Base-by-base conservation (phyloP, 441 rosid genomes). In the Eruca vesicaria region DNA sequence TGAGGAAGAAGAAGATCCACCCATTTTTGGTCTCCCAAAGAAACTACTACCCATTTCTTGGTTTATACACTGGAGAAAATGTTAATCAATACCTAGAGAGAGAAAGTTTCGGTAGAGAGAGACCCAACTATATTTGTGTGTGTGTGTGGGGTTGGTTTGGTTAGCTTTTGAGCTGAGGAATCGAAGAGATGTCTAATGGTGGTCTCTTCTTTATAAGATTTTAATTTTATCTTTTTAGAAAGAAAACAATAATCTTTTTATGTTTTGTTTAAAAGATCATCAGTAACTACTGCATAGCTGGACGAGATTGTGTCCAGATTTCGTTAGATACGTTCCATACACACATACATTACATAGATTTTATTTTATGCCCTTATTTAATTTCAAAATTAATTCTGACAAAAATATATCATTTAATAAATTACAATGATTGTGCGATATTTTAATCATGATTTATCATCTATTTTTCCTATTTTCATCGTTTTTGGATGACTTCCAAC, bases 231-330 rank as follows among this genome's bases (percentile, higher is more conserved):
- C 6, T 77, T 15, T 8, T 77, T 9, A 9, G 5, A 1, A 7
- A 70, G 8, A 16, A 69, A 20, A 28, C 14, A 28, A 26, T 7
- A 3, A 28, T 23, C 36, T 58, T 67, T 77, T 75, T 14, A 50
- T 66, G 76, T 53, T 62, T 50, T 41, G 66, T 68, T 68, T 57
- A 68, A 11, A 69, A 69, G 68, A 57, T 63, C 18, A 57, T 68
- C 23, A 79, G 84, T 82, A 84, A 92, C 89, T 81, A 87, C 86
- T 90, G 98, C 95, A 77, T 88, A 85, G 93, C 94, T 90, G 98
- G 90, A 89, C 86, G 89, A 82, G 90, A 91, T 90, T 87, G 79
- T 82, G 81, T 83, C 65, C 82, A 85, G 91, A 89, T 89, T 90
- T 86, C 68, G 79, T 31, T 84, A 71, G 72, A 85, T 78, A 81